Conservation (phyloP, 2,329 filamentous ascomycete genomes). For the Fusarium fujikuroi region DNA sequence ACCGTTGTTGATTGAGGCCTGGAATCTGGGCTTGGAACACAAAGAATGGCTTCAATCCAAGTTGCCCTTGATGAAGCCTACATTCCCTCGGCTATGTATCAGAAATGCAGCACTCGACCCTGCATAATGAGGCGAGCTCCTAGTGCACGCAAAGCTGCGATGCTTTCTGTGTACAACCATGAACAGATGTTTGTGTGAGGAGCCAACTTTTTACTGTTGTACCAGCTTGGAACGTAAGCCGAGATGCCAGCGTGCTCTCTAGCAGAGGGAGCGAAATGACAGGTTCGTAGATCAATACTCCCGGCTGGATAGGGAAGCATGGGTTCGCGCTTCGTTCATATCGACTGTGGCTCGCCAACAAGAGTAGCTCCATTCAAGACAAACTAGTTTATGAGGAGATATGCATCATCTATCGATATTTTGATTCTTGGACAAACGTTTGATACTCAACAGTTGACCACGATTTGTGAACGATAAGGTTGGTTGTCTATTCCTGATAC, state of each 20-base stretch:
- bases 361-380: neutral
- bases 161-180: neutral
- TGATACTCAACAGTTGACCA: neutral
- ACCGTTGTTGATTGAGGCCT: neutral
- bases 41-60: neutral
- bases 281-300: neutral
- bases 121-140: conserved; percentile 7
- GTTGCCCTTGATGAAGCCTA: neutral
- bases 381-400: neutral
- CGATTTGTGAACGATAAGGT: neutral
- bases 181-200: conserved; percentile 3
- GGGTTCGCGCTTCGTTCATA: neutral
- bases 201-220: neutral
- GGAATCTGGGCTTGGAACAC: neutral
- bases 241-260: neutral
- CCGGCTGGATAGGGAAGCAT: neutral
- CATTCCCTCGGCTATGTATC: neutral
- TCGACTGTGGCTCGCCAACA: neutral
- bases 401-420: neutral
- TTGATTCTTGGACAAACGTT: neutral
- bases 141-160: neutral
- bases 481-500: neutral
- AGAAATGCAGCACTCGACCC: neutral
- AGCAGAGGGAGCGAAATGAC: neutral
- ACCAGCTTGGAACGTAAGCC: neutral